Conservation (phyloP, 108 stramenopile genomes). For the Aureococcus anophagefferens region DNA sequence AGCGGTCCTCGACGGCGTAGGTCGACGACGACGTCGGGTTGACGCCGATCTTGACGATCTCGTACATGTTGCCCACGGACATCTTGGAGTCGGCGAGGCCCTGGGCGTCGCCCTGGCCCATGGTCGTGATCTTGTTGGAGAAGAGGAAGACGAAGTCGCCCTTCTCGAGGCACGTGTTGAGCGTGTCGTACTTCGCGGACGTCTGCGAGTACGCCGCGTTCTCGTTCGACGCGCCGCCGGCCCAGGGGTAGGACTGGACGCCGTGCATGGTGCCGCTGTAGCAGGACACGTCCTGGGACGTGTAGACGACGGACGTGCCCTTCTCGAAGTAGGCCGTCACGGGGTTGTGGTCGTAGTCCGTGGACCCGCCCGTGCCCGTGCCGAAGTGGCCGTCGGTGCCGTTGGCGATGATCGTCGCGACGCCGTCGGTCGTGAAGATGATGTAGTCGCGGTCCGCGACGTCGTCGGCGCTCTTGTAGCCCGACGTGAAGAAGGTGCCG, state of each 20-base stretch:
- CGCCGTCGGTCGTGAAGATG: slow-evolving; percentile 51
- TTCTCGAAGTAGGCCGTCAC: slow-evolving; percentile 39
- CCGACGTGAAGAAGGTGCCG: slow-evolving; percentile 33
- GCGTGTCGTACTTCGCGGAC: slow-evolving; percentile 10
- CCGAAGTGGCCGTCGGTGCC: slow-evolving; percentile 34
- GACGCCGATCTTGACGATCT: slow-evolving; percentile 42
- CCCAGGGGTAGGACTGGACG: too few relatives aligned
- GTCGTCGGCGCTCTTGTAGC: slow-evolving; percentile 19
- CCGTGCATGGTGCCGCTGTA: slow-evolving; percentile 28
- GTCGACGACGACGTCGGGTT: slow-evolving; percentile 16
- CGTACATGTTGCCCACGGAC: slow-evolving; percentile 41
- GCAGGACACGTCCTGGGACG: slow-evolving; percentile 51
- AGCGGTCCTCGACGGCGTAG: slow-evolving; percentile 36
- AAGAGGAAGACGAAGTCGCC: slow-evolving; percentile 52
- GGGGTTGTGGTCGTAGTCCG: slow-evolving; percentile 21
- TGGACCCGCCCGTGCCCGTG: slow-evolving; percentile 12
- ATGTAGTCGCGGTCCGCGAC: slow-evolving; percentile 23
- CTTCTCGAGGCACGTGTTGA: slow-evolving; percentile 52
- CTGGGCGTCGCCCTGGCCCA: slow-evolving; percentile 29
- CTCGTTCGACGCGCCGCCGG: not conserved
- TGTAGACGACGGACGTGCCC: slow-evolving; percentile 43
- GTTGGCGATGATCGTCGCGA: slow-evolving; percentile 16
- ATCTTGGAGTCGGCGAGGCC: slow-evolving; percentile 29
- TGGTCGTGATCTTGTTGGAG: slow-evolving; percentile 19
- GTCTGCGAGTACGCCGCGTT: slow-evolving; percentile 10